phyloP scores from a whole-genome alignment of 2,329 filamentous ascomycete species.

The Hypoxylon sp. region DNA sequence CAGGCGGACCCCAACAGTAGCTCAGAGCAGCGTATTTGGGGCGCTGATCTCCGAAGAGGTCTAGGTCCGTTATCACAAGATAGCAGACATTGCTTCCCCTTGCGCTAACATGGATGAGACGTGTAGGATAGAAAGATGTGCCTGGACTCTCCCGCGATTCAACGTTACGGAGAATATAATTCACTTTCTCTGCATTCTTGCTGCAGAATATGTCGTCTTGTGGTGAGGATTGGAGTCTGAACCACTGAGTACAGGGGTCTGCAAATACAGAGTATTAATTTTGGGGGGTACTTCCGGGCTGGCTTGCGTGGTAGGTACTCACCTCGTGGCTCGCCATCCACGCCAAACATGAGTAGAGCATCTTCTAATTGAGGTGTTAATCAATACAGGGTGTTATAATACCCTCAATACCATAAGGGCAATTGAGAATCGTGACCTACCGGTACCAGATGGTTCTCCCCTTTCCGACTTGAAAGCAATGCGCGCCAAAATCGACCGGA shows the following conservation, averaged over 20 bases:
- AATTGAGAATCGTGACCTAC: background rate
- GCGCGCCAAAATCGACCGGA: constrained; percentile 17
- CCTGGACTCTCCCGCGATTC: background rate
- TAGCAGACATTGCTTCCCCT: background rate
- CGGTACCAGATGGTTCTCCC: background rate
- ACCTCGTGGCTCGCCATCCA: constrained; percentile 4
- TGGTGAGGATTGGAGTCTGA: constrained; percentile 9
- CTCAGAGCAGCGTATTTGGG: constrained; percentile 11
- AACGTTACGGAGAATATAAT: background rate
- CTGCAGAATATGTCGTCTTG: constrained; percentile 10
- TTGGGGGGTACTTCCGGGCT: too few species aligned
- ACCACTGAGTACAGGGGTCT: constrained; percentile 12
- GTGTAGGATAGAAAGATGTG: constrained; percentile 13
- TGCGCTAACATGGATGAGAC: constrained; percentile 13
- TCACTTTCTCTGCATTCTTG: background rate
- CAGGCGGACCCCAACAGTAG: constrained; percentile 18
- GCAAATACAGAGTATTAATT: background rate
- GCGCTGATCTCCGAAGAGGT: background rate
- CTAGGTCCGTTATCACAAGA: constrained; percentile 4
- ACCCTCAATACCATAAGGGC: background rate
- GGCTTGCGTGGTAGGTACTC: background rate
- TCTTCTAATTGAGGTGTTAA: constrained; percentile 1
- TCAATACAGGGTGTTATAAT: background rate
- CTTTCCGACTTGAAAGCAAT: background rate
- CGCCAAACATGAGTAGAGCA: constrained; percentile 4